These are phyloP conservation scores for Camellia lanceoleosa DNA, from an alignment of 148 eudicot genomes.

Conservation along the genomic window DNA sequence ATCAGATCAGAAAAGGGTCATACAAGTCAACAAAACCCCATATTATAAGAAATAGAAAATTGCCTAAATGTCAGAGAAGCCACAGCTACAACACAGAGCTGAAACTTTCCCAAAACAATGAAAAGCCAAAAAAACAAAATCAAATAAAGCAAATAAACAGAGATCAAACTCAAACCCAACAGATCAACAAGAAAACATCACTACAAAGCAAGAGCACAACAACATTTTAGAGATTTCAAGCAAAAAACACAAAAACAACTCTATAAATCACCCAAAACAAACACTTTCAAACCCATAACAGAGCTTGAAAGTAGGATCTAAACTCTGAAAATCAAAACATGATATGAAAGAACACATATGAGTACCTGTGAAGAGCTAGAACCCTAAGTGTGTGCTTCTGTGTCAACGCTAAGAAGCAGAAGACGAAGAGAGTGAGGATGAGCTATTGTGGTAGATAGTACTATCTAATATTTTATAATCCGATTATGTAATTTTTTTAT, in stretches of 20 bases:
- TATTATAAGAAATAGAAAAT: neutral
- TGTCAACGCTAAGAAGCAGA: no score
- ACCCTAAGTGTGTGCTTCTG: no score
- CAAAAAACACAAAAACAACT: neutral
- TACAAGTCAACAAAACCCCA: neutral
- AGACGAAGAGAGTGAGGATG: no score
- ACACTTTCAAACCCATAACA: neutral
- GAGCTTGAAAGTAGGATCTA: neutral
- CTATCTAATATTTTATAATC: no score
- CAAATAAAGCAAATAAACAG: neutral
- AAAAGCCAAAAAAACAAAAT: neutral
- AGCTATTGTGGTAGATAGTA: no score
- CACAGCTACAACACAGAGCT: neutral
- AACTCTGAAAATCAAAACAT: no score
- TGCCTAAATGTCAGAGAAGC: neutral
- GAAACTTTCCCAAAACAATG: neutral
- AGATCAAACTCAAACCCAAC: neutral
- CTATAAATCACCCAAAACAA: neutral
- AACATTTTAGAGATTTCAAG: neutral
- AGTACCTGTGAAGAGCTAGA: no score
- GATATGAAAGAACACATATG: no score
- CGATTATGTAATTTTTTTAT: no score
- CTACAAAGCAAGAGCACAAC: neutral
- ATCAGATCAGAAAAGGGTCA: conserved; percentile 6
- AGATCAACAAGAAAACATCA: neutral